Conservation (phyloP, 805 yeast species). For the Zygosaccharomyces gambellarensis region DNA sequence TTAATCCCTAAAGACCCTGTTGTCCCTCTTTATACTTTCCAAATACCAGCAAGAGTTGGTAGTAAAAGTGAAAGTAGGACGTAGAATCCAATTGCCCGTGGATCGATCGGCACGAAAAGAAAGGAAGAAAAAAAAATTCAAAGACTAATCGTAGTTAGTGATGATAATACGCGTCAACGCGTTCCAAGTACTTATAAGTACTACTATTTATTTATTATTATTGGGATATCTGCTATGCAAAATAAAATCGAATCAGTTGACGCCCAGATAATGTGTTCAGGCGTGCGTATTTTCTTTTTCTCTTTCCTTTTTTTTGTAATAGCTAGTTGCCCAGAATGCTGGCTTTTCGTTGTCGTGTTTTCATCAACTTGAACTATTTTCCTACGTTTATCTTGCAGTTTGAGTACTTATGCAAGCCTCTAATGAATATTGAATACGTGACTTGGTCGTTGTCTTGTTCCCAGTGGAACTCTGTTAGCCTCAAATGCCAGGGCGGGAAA, state of each 20-base stretch:
- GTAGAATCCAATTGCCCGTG: slow-evolving; percentile 1
- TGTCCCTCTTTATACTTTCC: slow-evolving; percentile 5
- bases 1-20: slow-evolving; percentile 6
- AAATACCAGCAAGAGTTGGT: slow-evolving; percentile 1
- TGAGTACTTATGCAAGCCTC: slow-evolving; percentile 72
- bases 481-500: slow-evolving; percentile 96
- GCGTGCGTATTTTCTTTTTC: too few species aligned
- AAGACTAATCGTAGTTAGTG: not conserved
- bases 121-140: slow-evolving; percentile 1
- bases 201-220: not conserved
- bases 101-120: slow-evolving; percentile 8
- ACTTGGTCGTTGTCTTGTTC: slow-evolving; percentile 81
- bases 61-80: slow-evolving; percentile 6
- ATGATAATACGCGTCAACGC: slow-evolving; percentile 6
- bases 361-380: slow-evolving; percentile 38
- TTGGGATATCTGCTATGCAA: not conserved
- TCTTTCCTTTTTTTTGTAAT: not conserved
- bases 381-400: slow-evolving; percentile 87
- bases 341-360: slow-evolving; percentile 1
- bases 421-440: slow-evolving; percentile 73
- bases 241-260: not conserved
- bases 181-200: not conserved
- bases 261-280: not conserved
- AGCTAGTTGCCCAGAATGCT: slow-evolving; percentile 2
- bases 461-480: slow-evolving; percentile 87